A percentile compares a stretch with the other conserved stretches of the same genome.
Evolutionary conservation across 2,329 filamentous ascomycete species (phyloP).

Genomic region (Calonectria pseudoreteaudii): DNA sequence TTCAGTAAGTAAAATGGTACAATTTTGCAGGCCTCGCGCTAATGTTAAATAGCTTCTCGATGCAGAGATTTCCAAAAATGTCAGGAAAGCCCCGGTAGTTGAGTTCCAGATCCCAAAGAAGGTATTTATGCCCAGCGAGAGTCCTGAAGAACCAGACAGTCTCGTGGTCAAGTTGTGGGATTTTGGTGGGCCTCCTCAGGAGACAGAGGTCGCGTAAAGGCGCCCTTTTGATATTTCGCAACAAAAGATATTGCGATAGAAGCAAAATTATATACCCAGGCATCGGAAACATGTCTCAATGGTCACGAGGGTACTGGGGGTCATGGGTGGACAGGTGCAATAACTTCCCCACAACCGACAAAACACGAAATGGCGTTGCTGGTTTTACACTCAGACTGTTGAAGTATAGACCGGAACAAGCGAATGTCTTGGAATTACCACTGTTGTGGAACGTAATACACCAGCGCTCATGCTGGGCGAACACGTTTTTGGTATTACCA

Average conservation of each 20-base stretch:
- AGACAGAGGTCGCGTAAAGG: slow-evolving; percentile 21
- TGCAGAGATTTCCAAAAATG: slow-evolving; percentile 82
- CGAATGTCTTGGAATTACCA: not conserved
- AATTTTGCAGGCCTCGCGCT: slow-evolving; percentile 38
- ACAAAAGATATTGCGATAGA: not conserved
- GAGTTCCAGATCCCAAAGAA: slow-evolving; percentile 95
- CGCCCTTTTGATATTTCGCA: not conserved
- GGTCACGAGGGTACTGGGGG: not conserved
- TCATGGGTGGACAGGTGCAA: not conserved
- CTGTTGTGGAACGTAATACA: not conserved
- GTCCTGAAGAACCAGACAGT: slow-evolving; percentile 61
- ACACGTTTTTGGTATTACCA: not conserved
- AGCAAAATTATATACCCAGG: slow-evolving; percentile 22
- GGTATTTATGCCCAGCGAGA: slow-evolving; percentile 73
- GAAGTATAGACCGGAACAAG: not conserved
- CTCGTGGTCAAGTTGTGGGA: slow-evolving; percentile 72
- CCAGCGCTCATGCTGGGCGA: not conserved
- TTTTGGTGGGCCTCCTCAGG: slow-evolving; percentile 52
- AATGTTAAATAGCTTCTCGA: slow-evolving; percentile 75
- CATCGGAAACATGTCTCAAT: not conserved
- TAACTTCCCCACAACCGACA: not conserved
- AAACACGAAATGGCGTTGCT: not conserved
- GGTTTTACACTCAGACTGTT: not conserved
- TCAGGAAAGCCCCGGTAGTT: slow-evolving; percentile 88
- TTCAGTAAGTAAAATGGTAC: slow-evolving; percentile 66